phyloP scores from a whole-genome alignment of 306 rosid species.

The Heteromeles arbutifolia region DNA sequence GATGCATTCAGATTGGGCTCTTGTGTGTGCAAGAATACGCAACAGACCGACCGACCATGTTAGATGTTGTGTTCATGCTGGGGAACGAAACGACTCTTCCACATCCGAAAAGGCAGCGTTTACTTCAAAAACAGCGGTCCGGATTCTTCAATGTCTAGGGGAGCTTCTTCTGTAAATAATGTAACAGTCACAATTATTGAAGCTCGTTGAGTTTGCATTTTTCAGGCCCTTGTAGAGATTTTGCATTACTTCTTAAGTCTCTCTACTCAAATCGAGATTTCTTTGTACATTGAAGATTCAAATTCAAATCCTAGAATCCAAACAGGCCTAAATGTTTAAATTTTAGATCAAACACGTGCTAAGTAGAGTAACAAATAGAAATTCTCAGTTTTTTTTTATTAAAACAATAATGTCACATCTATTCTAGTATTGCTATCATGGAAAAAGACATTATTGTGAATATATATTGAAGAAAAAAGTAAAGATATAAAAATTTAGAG shows the following conservation, averaged over 20 bases:
- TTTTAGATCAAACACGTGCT: too few species aligned
- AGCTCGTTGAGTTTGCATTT: conserved; percentile 20
- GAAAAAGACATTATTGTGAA: too few species aligned
- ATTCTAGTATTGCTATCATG: too few species aligned
- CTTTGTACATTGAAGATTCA: not conserved
- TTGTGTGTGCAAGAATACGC: conserved; percentile 34
- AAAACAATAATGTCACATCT: too few species aligned
- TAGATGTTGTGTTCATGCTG: conserved; percentile 45
- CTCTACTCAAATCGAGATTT: not conserved
- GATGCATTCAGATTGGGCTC: conserved; percentile 36
- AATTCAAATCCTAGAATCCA: too few species aligned
- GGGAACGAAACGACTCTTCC: conserved; percentile 36
- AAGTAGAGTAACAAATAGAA: too few species aligned
- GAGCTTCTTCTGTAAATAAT: conserved; percentile 24
- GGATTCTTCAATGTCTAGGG: conserved; percentile 24
- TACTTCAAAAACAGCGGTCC: conserved; percentile 9
- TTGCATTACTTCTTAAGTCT: not conserved
- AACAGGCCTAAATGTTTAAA: too few species aligned
- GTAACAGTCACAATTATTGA: conserved; percentile 20
- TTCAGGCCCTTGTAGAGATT: not conserved
- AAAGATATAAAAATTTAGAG: too few species aligned
- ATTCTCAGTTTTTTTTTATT: too few species aligned
- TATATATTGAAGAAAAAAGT: too few species aligned
- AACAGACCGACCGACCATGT: conserved; percentile 43
- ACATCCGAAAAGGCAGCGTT: conserved; percentile 46